Evolutionary conservation across 768 basidiomycete species (phyloP), one percentile per base, ranked within the genome.

Genomic region (Filobasidium floriforme): DNA sequence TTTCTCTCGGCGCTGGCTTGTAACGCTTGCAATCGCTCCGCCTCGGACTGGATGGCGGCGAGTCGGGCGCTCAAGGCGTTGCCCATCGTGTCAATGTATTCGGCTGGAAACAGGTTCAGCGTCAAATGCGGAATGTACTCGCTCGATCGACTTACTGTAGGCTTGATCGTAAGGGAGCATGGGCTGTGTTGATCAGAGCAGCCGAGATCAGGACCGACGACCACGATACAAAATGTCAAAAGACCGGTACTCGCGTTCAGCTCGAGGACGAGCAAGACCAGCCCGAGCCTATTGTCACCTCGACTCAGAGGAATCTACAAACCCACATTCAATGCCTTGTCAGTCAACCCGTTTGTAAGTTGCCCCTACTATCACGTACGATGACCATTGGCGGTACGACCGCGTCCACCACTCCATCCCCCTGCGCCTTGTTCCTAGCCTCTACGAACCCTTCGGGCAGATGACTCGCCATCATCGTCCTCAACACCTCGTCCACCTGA

Each of bases 81-180:
- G 54, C 54, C 54, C 54, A 57, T 57, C 22, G 54, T 57, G 14
- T 57, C 54, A 24, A 57, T 57, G 29, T 57, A 57, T 32, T 57
- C 54, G 26, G 26, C 54, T 57, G 54, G 24, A 57, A 2, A 24
- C 5, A 57, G 12, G 4, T 26, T 57, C 54, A 15, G 54, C 24
- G 54, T 57, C 54, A 22, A 6, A 26, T 57, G 54, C 15, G 46
- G 3, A 9, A 3, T 37, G 54, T 7, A 9, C 22, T 7, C 5
- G 14, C 24, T 32, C 12, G 26, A 26, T 57, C 54, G 29, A 26
- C 54, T 57, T 7, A 57, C 54, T 24, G 29, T 57, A 57, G 2
- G 54, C 54, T 28, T 57, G 54, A 57, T 57, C 54, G n/a, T 57
- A 57, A 1, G 54, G 54, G 4, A 57, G 24, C 54, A 57, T 57